Percentiles rank a stretch among this genome's conserved stretches.
Evolutionary conservation across 78 protist genomes (phyloP).

Genomic region (Cavenderia fasciculata): DNA sequence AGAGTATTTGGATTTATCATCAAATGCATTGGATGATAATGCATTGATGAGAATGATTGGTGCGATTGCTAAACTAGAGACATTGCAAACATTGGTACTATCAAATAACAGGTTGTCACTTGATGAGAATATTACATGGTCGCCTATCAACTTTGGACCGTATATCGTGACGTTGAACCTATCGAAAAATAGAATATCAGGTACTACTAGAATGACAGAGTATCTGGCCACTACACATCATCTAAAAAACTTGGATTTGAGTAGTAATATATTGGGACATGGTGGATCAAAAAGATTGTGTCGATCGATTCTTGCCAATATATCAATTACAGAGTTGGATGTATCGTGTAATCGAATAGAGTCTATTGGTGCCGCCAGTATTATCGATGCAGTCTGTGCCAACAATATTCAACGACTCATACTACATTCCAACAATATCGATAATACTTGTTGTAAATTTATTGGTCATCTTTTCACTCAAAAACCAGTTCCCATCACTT

Average conservation of each 20-base stretch:
- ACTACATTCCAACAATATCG: conserved; percentile 12
- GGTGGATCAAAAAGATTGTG: conserved; percentile 3
- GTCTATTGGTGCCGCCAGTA: background rate
- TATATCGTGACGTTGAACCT: background rate
- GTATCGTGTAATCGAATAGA: conserved; percentile 12
- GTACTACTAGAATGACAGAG: background rate
- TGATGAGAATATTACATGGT: background rate
- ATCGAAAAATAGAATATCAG: background rate
- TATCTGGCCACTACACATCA: background rate
- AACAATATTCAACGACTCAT: background rate
- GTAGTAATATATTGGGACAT: background rate
- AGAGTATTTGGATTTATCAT: background rate
- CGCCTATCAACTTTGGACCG: conserved; percentile 14
- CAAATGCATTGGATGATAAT: background rate
- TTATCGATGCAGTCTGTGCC: background rate
- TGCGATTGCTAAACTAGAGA: background rate
- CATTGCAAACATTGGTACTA: background rate
- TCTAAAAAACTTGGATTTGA: background rate
- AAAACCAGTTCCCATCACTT: background rate
- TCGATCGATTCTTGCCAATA: background rate
- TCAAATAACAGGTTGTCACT: background rate
- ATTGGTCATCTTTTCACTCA: background rate
- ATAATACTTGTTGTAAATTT: background rate
- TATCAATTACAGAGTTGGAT: background rate
- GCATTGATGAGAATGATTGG: background rate